A percentile compares a stretch with the other conserved stretches of the same genome.
Conservation (phyloP, 768 basidiomycete genomes). For the Trametes cingulata region DNA sequence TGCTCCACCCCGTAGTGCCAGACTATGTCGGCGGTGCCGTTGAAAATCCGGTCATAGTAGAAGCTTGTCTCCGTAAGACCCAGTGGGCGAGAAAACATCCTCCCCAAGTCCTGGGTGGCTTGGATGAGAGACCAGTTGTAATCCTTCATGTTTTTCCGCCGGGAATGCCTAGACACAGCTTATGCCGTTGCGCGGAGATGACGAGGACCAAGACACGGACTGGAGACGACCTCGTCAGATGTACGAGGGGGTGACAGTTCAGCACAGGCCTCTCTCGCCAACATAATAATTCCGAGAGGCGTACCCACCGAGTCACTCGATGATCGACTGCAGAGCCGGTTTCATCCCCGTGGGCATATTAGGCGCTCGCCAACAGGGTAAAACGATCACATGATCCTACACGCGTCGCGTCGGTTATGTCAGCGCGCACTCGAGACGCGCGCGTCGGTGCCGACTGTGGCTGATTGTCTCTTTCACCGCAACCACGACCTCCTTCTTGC, state of each 20-base stretch:
- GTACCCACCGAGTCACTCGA: not conserved
- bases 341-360: not conserved
- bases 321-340: not conserved
- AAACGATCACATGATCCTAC: conserved; percentile 15
- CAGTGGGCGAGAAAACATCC: conserved; percentile 24
- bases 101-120: conserved; percentile 2
- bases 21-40: conserved; percentile 43
- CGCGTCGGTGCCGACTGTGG: not conserved
- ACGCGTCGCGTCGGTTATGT: conserved; percentile 23
- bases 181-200: too few relatives aligned
- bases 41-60: conserved; percentile 27
- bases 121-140: conserved; percentile 11
- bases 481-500: not conserved
- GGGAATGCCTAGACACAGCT: too few relatives aligned
- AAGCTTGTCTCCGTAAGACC: conserved; percentile 24
- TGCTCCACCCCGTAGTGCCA: conserved; percentile 37
- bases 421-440: conserved; percentile 3
- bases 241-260: too few relatives aligned
- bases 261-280: too few relatives aligned
- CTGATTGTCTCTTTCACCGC: conserved; percentile 1
- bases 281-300: too few relatives aligned
- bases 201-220: too few relatives aligned
- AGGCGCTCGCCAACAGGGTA: not conserved
- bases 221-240: too few relatives aligned
- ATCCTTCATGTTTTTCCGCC: too few relatives aligned